Evolutionary conservation across 2,329 filamentous ascomycete species (phyloP), one percentile per base, ranked within the genome.

Genomic region (Proliferodiscus dingleyae): DNA sequence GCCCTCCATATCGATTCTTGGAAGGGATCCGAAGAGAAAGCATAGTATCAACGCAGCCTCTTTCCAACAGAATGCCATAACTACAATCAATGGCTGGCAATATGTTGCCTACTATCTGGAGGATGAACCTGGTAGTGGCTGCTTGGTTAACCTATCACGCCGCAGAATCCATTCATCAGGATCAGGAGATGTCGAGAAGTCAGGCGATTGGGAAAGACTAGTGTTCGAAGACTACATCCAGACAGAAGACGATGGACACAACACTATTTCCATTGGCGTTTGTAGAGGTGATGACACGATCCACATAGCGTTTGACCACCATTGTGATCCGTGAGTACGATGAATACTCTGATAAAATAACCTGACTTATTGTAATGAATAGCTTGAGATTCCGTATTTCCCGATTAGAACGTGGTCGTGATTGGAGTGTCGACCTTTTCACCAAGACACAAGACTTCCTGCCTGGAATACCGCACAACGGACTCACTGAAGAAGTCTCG

Each of bases 31-130:
- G 11, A 38, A 46, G 18, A 56, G 55, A 37, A 46, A 7, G 2
- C 53, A 58, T 30, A 46, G 53, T 22, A 57, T 56, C 36, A 60
- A 59, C 23, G 51, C 56, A 6, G 58, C 54, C 37, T 55, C 51
- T 4, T 60, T 57, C 19, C 54, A 60, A 26, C 54, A 58, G 22
- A 52, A 57, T 42, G 52, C 54, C 4, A 51, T 58, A 26, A 55
- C 52, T 4, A 55, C 54, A 9, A 15, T 51, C 3, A 43, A 53
- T 16, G 52, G 50, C 9, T 59, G 46, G 43, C 55, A 59, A 37
- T 59, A 60, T 44, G 47, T 37, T 13, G 50, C 34, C 5, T 59
- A 56, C 16, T 59, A 59, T 23, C 52, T 55, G 7, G 51, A 51
- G 26, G 33, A 37, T 5, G 9, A 21, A 4, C 23, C 34, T 3